These are phyloP conservation scores for Periconia digitata DNA, from an alignment of 2,329 filamentous ascomycete genomes.

Conservation along the genomic window DNA sequence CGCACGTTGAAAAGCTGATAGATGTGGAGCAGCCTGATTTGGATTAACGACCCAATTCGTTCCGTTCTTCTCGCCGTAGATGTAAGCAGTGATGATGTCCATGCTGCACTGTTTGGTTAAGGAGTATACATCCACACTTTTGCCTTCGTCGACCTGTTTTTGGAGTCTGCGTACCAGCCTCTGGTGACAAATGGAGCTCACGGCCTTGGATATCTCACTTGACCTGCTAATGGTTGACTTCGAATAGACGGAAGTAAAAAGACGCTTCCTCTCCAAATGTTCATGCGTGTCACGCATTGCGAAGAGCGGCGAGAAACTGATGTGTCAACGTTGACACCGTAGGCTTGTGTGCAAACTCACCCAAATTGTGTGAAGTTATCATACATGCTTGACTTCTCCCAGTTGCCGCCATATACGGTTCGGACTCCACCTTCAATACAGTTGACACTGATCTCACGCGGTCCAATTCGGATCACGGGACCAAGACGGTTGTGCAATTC, in stretches of 20 bases:
- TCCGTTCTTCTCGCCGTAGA: too few relatives aligned
- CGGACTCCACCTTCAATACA: not conserved
- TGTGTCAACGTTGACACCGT: not conserved
- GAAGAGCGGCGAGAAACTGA: not conserved
- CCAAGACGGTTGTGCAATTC: not conserved
- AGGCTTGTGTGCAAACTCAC: not conserved
- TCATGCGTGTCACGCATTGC: not conserved
- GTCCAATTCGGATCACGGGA: not conserved
- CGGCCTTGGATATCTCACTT: not conserved
- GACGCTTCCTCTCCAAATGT: not conserved
- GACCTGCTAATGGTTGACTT: not conserved
- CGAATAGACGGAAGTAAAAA: not conserved
- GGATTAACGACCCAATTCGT: too few relatives aligned
- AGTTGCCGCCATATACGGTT: not conserved
- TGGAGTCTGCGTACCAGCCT: too few relatives aligned
- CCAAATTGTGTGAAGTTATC: not conserved
- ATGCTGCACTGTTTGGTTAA: too few relatives aligned
- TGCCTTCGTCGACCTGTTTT: too few relatives aligned
- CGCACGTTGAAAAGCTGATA: too few relatives aligned
- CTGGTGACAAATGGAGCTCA: too few relatives aligned
- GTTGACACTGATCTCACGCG: not conserved
- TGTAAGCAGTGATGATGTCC: too few relatives aligned
- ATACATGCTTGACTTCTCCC: not conserved
- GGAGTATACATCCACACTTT: too few relatives aligned
- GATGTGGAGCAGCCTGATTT: too few relatives aligned